Percentiles rank a stretch among this genome's conserved stretches.
Evolutionary conservation across 2,329 filamentous ascomycete species (phyloP).

Genomic region (Zymoseptoria pseudotritici): DNA sequence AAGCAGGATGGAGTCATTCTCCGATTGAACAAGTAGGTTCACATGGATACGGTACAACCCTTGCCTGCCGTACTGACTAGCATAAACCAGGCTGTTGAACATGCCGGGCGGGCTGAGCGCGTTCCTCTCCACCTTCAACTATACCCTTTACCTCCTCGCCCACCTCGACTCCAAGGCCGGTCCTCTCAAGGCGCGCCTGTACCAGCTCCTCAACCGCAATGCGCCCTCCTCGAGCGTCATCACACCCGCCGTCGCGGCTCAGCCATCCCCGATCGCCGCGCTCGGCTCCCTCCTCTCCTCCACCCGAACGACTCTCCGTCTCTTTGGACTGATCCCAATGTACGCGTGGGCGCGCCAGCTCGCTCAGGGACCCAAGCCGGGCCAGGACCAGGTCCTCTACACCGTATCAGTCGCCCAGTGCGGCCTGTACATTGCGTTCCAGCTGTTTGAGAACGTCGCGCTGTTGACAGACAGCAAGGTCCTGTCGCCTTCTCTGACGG

Average conservation of each 20-base stretch:
- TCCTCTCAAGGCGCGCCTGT: slow-evolving; percentile 21
- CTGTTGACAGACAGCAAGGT: slow-evolving; percentile 37
- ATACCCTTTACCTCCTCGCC: slow-evolving; percentile 1
- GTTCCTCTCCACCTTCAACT: slow-evolving; percentile 41
- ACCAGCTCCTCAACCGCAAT: slow-evolving; percentile 27
- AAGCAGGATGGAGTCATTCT: slow-evolving; percentile 34
- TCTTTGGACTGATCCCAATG: slow-evolving; percentile 38
- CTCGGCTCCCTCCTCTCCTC: slow-evolving; percentile 35
- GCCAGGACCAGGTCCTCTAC: slow-evolving; percentile 36
- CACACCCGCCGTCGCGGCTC: slow-evolving; percentile 12
- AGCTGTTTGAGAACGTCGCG: slow-evolving; percentile 38
- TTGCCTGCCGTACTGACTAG: slow-evolving; percentile 1
- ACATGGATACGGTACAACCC: neutral
- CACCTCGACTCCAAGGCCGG: neutral
- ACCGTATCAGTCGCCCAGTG: slow-evolving; percentile 36
- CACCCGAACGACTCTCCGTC: slow-evolving; percentile 38
- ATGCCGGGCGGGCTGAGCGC: slow-evolving; percentile 38
- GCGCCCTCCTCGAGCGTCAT: slow-evolving; percentile 7
- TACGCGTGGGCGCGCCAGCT: slow-evolving; percentile 40
- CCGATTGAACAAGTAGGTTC: slow-evolving; percentile 39
- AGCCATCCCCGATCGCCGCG: slow-evolving; percentile 27
- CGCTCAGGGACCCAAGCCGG: slow-evolving; percentile 34
- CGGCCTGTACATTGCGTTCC: slow-evolving; percentile 37
- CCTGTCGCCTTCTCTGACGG: slow-evolving; percentile 30
- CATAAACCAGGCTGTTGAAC: slow-evolving; percentile 32